Base-by-base conservation (phyloP, 1,284 basidiomycete species). In the Melampsora abietis-canadensis region DNA sequence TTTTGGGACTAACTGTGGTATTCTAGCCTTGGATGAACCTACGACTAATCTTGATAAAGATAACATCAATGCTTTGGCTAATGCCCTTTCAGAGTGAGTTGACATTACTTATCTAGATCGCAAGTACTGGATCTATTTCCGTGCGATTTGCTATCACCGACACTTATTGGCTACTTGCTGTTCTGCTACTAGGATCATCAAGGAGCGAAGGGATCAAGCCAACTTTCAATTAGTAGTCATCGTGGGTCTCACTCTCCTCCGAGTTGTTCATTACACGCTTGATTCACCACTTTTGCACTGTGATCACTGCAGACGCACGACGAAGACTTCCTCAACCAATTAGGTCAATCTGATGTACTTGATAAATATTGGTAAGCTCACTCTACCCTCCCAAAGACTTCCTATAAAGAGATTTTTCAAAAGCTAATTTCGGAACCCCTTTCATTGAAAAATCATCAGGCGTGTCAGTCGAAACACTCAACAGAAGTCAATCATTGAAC, bases 181-280 rank as follows among this genome's bases (percentile, higher is more conserved):
- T 24, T 30, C 51, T 21, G 37, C 7, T 14, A 48, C 19, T 72
- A 94, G 92, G 79, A 93, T 96, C 81, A 94, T 96, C 83, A 89
- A 94, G 77, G 92, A 95, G 80, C 88, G 93, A 78, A 90, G 90
- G 81, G 86, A 86, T 73, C 90, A 94, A 81, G 86, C 89, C 8
- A 97, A 96, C 82, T 97, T 98, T 86, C 95, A 99, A 83, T 86
- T 98, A 61, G 91, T 99, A 78, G 91, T 99, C 80, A 98, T 98
- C 82, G 77, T 77, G 21, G 81, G 77, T 27, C 21, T 34, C 57
- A 59, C 94, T 92, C n/a, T 21, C n/a, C 4, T 21, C n/a, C n/a
- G 8, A 21, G n/a, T 8, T 1, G 14, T 10, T 57, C 19, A 12
- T 14, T 15, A 44, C 40, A 44, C 6, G 10, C 10, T 10, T 54